These are phyloP conservation scores for Aleurites moluccanus DNA, from an alignment of 441 rosid species.

Conservation along the genomic window DNA sequence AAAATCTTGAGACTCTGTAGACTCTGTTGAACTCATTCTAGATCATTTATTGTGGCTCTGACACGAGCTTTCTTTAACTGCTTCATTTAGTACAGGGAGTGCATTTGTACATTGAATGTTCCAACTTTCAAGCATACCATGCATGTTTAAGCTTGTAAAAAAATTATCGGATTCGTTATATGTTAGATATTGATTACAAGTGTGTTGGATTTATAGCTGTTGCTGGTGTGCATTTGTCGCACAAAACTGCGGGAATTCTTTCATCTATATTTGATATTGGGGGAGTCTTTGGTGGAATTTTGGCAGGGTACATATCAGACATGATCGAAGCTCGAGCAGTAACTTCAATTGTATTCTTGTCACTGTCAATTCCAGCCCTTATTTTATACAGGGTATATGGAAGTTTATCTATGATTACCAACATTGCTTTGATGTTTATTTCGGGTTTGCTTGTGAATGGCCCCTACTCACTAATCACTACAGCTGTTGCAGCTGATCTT, in stretches of 20 bases:
- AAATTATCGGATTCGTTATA: not conserved
- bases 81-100: not conserved
- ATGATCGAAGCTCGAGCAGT: constrained; percentile 72
- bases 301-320: constrained; percentile 79
- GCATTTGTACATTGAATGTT: not conserved
- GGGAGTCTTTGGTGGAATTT: constrained; percentile 81
- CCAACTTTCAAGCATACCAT: not conserved
- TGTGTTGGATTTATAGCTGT: constrained; percentile 54
- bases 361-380: constrained; percentile 72
- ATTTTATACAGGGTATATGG: constrained; percentile 69
- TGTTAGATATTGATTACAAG: constrained; percentile 18
- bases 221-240: constrained; percentile 77
- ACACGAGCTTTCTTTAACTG: not conserved
- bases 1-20: not conserved
- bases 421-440: constrained; percentile 66
- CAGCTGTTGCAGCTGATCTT: constrained; percentile 94
- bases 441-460: constrained; percentile 86
- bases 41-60: not conserved
- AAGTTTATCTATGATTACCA: constrained; percentile 61
- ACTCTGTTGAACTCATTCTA: not conserved
- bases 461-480: constrained; percentile 80
- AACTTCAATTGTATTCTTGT: constrained; percentile 67
- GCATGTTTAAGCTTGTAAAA: not conserved
- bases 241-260: constrained; percentile 84
- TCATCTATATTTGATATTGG: constrained; percentile 81